Base-by-base conservation (phyloP, 2,329 filamentous ascomycete genomes). In the Ophiostoma sp. region DNA sequence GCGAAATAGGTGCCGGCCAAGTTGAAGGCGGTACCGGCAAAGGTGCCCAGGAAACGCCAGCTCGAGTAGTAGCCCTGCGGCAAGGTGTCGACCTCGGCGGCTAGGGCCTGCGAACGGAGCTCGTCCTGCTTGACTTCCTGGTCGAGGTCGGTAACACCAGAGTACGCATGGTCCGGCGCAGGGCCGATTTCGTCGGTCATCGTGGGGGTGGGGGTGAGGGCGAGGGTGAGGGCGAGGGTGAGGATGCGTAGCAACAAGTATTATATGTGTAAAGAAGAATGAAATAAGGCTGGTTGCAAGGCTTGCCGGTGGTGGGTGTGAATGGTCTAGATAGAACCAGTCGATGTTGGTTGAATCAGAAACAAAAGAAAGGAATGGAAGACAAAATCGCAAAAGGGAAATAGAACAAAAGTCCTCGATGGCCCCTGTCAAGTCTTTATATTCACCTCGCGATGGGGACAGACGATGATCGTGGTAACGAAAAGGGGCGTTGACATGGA, bases 91-190 rank as follows among this genome's bases (percentile, higher is more conserved):
- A 57, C 52, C 22, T 57, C 52, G 52, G 52, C 52, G 9, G 52
- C 52, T 9, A 57, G 22, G 9, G 52, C 52, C 2, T 57, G 52
- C n/a, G 52, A 57, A 3, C 52, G 52, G 22, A 57, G 22, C 52
- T 57, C 52, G 52, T 57, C 52, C 52, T 57, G 52, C 52, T 57
- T 57, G 52, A 57, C 52, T 28, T 57, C 52, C 11, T 57, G 52
- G 52, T 57, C 52, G 22, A 57, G 2, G 22, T 57, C 25, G 52
- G 22, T 9, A 9, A 57, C 15, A 25, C 52, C 52, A 9, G 22
- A 15, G 52, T 9, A 25, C 9, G 9, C 22, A 25, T 12, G 15
- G 52, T 28, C 52, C 52, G 52, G 52, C 52, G 52, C 52, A 15
- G 52, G 52, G 52, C 52, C 52, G 52, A 57, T 57, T 57, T 57